Evolutionary conservation across 352 stramenopile species (phyloP).

Genomic region (Pythium folliculosum): DNA sequence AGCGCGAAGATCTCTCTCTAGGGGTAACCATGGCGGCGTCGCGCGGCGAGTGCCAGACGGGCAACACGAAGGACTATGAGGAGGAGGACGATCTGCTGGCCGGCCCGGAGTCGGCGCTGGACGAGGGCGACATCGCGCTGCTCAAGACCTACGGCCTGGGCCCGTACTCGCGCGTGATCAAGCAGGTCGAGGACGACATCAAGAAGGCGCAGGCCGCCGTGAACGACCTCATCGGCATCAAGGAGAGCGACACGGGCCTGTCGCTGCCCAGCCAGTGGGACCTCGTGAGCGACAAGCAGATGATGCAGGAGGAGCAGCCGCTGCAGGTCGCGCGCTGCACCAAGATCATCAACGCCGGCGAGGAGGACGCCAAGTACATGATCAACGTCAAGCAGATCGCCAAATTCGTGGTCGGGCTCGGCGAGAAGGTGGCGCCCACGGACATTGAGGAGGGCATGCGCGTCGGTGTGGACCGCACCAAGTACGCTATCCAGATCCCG

Average conservation of each 20-base stretch:
- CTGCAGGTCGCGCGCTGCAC: constrained; percentile 97
- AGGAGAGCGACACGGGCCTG: constrained; percentile 99
- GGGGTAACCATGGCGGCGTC: constrained; percentile 35
- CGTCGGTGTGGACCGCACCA: constrained; percentile 97
- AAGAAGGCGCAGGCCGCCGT: constrained; percentile 95
- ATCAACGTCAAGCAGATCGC: constrained; percentile 99
- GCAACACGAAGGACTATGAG: constrained; percentile 96
- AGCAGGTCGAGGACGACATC: constrained; percentile 98
- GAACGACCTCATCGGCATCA: constrained; percentile 95
- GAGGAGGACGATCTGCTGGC: constrained; percentile 89
- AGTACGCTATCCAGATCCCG: constrained; percentile 98
- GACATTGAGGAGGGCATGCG: constrained; percentile 99
- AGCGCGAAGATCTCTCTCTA: constrained; percentile 7
- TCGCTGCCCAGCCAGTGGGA: constrained; percentile 98
- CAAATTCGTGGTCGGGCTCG: constrained; percentile 99
- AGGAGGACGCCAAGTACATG: constrained; percentile 98
- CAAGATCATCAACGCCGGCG: constrained; percentile 93
- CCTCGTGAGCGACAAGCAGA: constrained; percentile 99
- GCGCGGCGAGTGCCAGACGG: constrained; percentile 94
- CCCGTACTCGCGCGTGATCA: constrained; percentile 96
- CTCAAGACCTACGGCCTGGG: constrained; percentile 99
- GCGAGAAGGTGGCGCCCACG: constrained; percentile 98
- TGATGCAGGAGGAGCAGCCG: constrained; percentile 99
- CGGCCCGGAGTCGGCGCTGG: constrained; percentile 75
- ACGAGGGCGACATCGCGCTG: constrained; percentile 97